These are phyloP conservation scores for Paracoccidioides brasiliensis DNA, from an alignment of 2,329 filamentous ascomycete genomes.

Conservation along the genomic window DNA sequence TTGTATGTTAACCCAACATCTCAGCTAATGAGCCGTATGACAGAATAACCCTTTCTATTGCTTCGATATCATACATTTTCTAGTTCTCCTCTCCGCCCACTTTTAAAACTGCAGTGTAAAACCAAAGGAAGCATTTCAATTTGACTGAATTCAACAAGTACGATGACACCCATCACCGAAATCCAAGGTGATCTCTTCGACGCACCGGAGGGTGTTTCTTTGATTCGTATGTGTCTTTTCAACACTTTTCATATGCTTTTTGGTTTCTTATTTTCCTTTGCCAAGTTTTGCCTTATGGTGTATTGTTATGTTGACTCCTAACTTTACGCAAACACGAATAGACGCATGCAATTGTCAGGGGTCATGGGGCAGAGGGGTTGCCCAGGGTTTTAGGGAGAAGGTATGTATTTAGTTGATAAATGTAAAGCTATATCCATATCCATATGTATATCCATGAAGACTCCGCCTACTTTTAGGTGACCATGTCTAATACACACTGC, in stretches of 20 bases:
- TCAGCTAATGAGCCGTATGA: no score
- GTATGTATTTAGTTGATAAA: slow-evolving; percentile 13
- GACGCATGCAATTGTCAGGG: slow-evolving; percentile 49
- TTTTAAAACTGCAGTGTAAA: background rate
- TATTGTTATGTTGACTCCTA: no score
- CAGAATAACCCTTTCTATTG: no score
- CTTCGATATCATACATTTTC: no score
- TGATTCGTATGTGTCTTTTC: slow-evolving; percentile 2
- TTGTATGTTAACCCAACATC: no score
- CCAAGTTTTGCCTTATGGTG: background rate
- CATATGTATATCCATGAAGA: no score
- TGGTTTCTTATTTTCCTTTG: background rate
- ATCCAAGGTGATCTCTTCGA: slow-evolving; percentile 3
- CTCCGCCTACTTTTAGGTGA: no score
- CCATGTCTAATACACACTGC: background rate
- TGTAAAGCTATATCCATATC: no score
- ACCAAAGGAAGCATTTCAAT: background rate
- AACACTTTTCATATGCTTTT: background rate
- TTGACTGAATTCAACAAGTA: rapidly evolving
- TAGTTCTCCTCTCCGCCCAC: no score
- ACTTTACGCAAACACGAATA: background rate
- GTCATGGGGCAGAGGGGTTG: slow-evolving; percentile 47
- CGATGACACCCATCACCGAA: background rate
- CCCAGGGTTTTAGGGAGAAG: slow-evolving; percentile 34
- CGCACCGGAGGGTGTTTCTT: slow-evolving; percentile 3